A percentile compares a stretch with the other conserved stretches of the same genome.
Conservation (phyloP, 495 filamentous ascomycete genomes). For the Aspergillus cristatus region DNA sequence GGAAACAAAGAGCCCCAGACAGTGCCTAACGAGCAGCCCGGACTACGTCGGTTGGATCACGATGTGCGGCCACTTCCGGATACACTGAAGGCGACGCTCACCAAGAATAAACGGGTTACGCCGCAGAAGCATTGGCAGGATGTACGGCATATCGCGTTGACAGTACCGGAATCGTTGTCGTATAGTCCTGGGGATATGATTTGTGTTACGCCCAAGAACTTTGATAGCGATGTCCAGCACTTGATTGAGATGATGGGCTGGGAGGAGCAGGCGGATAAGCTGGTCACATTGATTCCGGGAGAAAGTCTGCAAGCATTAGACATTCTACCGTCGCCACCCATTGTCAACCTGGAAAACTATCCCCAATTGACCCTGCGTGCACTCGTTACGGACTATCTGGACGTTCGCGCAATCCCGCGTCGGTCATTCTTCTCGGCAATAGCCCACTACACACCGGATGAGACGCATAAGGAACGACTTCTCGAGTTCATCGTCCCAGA, state of each 20-base stretch:
- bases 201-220: slow-evolving; percentile 80
- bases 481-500: slow-evolving; percentile 68
- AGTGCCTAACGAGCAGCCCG: slow-evolving; percentile 11
- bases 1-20: slow-evolving; percentile 2
- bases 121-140: slow-evolving; percentile 82
- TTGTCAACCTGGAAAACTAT: slow-evolving; percentile 32
- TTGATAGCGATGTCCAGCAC: slow-evolving; percentile 61
- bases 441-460: slow-evolving; percentile 60
- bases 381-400: slow-evolving; percentile 71
- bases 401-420: slow-evolving; percentile 80
- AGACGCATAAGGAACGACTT: slow-evolving; percentile 69
- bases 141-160: slow-evolving; percentile 66
- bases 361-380: slow-evolving; percentile 57
- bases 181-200: slow-evolving; percentile 67
- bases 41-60: slow-evolving; percentile 32
- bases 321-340: slow-evolving; percentile 29
- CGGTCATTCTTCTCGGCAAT: slow-evolving; percentile 74
- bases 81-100: slow-evolving; percentile 30
- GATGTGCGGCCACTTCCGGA: slow-evolving; percentile 45
- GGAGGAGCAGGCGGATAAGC: slow-evolving; percentile 58
- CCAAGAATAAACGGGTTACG: slow-evolving; percentile 63
- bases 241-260: slow-evolving; percentile 72
- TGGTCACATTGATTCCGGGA: slow-evolving; percentile 40
- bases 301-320: slow-evolving; percentile 7
- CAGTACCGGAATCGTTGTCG: slow-evolving; percentile 29